These are phyloP conservation scores for Collybiopsis confluens DNA, from an alignment of 768 basidiomycete species.

Conservation along the genomic window DNA sequence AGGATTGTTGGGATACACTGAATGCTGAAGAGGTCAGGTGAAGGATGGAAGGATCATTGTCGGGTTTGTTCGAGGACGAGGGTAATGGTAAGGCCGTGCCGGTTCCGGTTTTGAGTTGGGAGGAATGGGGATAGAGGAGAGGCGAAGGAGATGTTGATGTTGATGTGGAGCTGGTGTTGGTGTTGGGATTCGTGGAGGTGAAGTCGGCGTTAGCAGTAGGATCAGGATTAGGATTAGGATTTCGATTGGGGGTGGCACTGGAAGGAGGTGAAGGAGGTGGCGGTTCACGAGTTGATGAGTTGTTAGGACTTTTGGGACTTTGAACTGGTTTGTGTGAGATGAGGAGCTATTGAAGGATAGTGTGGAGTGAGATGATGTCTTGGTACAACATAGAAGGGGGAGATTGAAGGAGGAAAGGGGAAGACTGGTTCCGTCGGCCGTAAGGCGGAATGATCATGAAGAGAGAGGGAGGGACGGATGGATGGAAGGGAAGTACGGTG, in stretches of 20 bases:
- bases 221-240: neutral
- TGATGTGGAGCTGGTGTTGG: too few species aligned
- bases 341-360: slow-evolving; percentile 61
- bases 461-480: neutral
- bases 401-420: too few species aligned
- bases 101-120: too few species aligned
- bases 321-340: slow-evolving; percentile 56
- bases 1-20: slow-evolving; percentile 56
- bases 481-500: neutral
- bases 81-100: too few species aligned
- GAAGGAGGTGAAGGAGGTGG: neutral
- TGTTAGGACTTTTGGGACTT: slow-evolving; percentile 13
- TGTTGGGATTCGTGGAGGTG: slow-evolving; percentile 21
- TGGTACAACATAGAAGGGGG: too few species aligned
- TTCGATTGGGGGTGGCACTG: neutral
- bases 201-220: neutral
- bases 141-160: too few species aligned
- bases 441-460: neutral
- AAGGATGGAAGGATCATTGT: too few species aligned
- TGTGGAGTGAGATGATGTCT: too few species aligned
- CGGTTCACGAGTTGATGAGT: neutral
- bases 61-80: too few species aligned
- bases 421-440: neutral
- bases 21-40: slow-evolving; percentile 52
- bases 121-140: too few species aligned